These are phyloP conservation scores for Millerozyma miso DNA, from an alignment of 805 yeast genomes.

Conservation along the genomic window DNA sequence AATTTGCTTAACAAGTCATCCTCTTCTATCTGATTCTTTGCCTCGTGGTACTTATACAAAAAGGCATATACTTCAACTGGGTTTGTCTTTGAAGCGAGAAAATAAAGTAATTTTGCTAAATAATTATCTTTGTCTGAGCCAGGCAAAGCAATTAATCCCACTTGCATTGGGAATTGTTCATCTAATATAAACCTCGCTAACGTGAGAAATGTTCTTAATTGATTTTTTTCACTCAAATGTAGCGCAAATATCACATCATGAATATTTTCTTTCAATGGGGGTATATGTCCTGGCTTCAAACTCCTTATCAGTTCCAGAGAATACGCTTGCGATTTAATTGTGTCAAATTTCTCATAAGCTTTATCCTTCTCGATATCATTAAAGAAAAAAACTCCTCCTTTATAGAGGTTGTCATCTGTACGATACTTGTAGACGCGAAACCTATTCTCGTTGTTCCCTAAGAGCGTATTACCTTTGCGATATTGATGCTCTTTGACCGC, in stretches of 20 bases:
- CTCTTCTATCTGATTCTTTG: conserved; percentile 21
- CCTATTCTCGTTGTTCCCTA: conserved; percentile 32
- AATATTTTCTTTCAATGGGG: conserved; percentile 66
- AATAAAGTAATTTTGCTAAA: conserved; percentile 32
- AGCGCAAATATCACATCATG: conserved; percentile 70
- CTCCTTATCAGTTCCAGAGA: conserved; percentile 22
- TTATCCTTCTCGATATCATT: conserved; percentile 71
- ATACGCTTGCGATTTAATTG: conserved; percentile 43
- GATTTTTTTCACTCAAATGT: conserved; percentile 50
- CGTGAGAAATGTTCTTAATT: conserved; percentile 47
- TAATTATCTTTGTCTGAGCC: conserved; percentile 22
- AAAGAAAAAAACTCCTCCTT: conserved; percentile 56
- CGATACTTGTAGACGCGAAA: conserved; percentile 25
- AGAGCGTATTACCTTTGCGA: conserved; percentile 26
- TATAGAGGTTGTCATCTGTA: conserved; percentile 7
- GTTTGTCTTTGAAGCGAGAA: conserved; percentile 24
- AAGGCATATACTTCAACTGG: conserved; percentile 36
- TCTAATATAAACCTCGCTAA: conserved; percentile 47
- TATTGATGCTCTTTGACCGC: conserved; percentile 37
- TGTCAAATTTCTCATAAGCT: conserved; percentile 44
- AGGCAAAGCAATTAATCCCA: conserved; percentile 74
- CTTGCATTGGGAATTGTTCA: conserved; percentile 66
- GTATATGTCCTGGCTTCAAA: conserved; percentile 57
- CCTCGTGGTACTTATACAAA: conserved; percentile 32
- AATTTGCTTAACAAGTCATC: conserved; percentile 17